Conservation (phyloP, 169 alveolate genomes). For the Eimeria brunetti region DNA sequence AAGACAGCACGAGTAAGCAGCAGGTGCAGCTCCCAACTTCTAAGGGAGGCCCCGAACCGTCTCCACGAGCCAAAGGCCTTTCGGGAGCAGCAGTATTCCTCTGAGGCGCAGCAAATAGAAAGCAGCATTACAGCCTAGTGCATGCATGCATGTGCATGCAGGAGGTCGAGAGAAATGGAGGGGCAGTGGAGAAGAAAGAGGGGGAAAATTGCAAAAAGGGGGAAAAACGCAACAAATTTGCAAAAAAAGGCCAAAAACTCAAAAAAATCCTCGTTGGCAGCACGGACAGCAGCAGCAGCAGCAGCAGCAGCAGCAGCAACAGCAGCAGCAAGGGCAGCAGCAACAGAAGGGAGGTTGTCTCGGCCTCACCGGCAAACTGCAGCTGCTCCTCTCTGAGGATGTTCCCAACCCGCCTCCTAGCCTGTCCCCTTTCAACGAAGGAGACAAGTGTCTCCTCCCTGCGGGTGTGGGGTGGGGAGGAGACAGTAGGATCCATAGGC, state of each 20-base stretch:
- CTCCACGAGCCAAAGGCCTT: conserved; percentile 63
- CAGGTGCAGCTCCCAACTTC: conserved; percentile 79
- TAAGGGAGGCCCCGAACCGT: conserved; percentile 66
- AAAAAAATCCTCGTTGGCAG: background rate
- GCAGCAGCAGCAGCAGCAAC: background rate
- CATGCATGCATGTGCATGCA: no score
- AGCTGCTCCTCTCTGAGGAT: conserved; percentile 45
- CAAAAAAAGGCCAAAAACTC: background rate
- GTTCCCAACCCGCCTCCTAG: conserved; percentile 31
- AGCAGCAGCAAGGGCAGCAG: background rate
- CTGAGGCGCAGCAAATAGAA: conserved; percentile 39
- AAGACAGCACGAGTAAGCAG: conserved; percentile 72
- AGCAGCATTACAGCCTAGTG: no score
- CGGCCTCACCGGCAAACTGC: conserved; percentile 58
- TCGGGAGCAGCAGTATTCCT: conserved; percentile 75
- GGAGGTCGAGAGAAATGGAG: no score
- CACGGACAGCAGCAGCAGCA: background rate
- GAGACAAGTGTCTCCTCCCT: background rate
- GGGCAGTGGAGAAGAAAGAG: no score
- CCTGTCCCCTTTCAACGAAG: background rate
- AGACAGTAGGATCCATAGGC: background rate
- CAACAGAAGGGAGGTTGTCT: background rate
- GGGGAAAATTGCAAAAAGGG: no score
- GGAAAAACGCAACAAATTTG: background rate
- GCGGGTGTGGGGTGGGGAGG: background rate